Conservation (phyloP, 2,329 filamentous ascomycete genomes). For the Periconia sp. region DNA sequence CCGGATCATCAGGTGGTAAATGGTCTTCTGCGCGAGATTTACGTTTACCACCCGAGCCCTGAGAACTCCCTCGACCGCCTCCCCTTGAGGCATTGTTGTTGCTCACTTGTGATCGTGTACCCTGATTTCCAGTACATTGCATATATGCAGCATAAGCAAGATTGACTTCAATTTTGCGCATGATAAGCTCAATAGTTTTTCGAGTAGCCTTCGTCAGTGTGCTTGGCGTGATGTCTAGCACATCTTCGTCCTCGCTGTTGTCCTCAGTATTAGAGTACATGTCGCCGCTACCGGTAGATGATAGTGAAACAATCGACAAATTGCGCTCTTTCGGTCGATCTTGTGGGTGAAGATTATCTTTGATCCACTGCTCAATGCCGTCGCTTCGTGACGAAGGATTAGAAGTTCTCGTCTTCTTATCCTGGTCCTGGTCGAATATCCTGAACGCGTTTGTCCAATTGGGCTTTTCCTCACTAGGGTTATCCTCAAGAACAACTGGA, state of each 20-base stretch:
- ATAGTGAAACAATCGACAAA: constrained; percentile 31
- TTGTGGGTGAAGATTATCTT: constrained; percentile 27
- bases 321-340: constrained; percentile 29
- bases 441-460: constrained; percentile 5
- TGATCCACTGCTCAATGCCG: constrained; percentile 32
- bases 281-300: constrained; percentile 34
- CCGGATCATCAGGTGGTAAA: constrained; percentile 22
- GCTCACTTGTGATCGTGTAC: constrained; percentile 17
- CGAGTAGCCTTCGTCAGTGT: constrained; percentile 23
- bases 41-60: constrained; percentile 27
- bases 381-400: constrained; percentile 17
- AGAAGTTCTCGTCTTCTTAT: too few relatives aligned
- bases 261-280: constrained; percentile 37
- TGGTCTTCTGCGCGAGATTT: constrained; percentile 28
- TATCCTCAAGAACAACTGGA: constrained; percentile 1
- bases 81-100: neutral
- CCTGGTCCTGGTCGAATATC: constrained; percentile 1
- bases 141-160: constrained; percentile 30
- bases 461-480: neutral
- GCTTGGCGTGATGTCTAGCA: neutral
- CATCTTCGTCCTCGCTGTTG: constrained; percentile 30
- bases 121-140: constrained; percentile 23
- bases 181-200: constrained; percentile 33
- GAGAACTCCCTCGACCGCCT: constrained; percentile 17
- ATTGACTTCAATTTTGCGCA: constrained; percentile 36